Base-by-base conservation (phyloP, 306 rosid genomes). In the Mimosa bimucronata region DNA sequence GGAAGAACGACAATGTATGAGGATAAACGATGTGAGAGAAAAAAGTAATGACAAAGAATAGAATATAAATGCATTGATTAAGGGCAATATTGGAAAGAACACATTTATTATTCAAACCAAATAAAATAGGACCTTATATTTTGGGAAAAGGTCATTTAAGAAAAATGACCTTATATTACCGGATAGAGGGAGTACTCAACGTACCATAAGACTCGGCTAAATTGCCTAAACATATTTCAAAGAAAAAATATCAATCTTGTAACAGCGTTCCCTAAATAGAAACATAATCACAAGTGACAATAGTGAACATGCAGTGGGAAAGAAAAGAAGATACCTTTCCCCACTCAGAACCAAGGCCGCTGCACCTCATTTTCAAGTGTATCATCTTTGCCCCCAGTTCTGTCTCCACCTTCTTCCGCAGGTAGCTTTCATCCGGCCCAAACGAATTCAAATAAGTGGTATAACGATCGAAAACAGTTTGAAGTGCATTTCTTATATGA, bases 331-430 rank as follows among this genome's bases (percentile, higher is more conserved):
- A 78, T 89, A 95, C 99, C 98, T 93, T 91, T 82, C 97, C 98
- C 99, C 99, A 95, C 83, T 89, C 94, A 37, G 97, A 76, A 46
- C 86, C 93, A 28, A 95, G 83, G 78, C 94, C 92, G 74, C 97
- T 74, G 88, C 94, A 93, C 85, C 99, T 89, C 96, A 95, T 91
- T 86, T 95, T 95, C 79, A 95, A 85, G 86, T 91, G 87, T 78
- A 95, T 91, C 97, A 95, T 76, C 89, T 88, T 88, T 73, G 97
- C 57, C 37, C 99, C 99, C 86, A 95, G 84, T 79, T 95, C 98
- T 30, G 81, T 84, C 87, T 95, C 99, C 68, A 94, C 97, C 87
- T 94, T 94, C 94, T 94, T 94, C 82, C 88, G 85, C 86, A 95
- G 88, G 86, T 88, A 95, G 78, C 31, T 81, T 86, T 95, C 98